Conservation (phyloP, 768 basidiomycete genomes). For the Panus rudis region DNA sequence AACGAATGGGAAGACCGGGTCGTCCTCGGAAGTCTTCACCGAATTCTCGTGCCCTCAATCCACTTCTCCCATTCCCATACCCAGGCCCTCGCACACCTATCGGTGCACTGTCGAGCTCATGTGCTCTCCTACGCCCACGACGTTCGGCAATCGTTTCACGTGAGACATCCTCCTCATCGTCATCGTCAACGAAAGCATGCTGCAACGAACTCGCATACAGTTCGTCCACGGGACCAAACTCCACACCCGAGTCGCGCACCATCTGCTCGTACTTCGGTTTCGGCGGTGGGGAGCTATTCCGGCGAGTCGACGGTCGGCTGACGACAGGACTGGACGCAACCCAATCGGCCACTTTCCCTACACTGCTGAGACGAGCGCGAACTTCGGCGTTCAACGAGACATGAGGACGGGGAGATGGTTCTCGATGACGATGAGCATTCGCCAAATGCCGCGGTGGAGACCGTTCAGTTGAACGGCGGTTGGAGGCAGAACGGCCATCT, state of each 20-base stretch:
- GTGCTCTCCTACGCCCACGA: constrained; percentile 49
- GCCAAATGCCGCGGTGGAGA: constrained; percentile 15
- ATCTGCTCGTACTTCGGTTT: constrained; percentile 20
- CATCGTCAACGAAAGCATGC: constrained; percentile 12
- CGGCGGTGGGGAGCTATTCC: constrained; percentile 53
- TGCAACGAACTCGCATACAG: constrained; percentile 1
- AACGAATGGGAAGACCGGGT: too few relatives aligned
- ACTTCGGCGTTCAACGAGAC: constrained; percentile 7
- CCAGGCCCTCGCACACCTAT: constrained; percentile 42
- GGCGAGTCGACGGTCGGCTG: constrained; percentile 28
- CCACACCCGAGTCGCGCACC: constrained; percentile 7
- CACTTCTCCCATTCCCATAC: constrained; percentile 58
- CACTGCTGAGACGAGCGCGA: constrained; percentile 24
- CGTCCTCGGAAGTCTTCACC: too few relatives aligned
- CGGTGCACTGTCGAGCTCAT: constrained; percentile 43
- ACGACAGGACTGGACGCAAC: constrained; percentile 31
- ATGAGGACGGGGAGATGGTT: constrained; percentile 2
- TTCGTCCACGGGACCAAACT: constrained; percentile 4
- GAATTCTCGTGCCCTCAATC: constrained; percentile 39
- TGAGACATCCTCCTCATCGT: constrained; percentile 7
- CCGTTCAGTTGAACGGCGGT: constrained; percentile 18
- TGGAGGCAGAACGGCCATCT: constrained; percentile 18
- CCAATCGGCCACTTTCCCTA: constrained; percentile 43
- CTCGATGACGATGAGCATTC: background rate
- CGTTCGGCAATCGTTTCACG: constrained; percentile 1